Conservation (phyloP, 1,284 basidiomycete species). For the Ceratorhiza oryzae-sativae region DNA sequence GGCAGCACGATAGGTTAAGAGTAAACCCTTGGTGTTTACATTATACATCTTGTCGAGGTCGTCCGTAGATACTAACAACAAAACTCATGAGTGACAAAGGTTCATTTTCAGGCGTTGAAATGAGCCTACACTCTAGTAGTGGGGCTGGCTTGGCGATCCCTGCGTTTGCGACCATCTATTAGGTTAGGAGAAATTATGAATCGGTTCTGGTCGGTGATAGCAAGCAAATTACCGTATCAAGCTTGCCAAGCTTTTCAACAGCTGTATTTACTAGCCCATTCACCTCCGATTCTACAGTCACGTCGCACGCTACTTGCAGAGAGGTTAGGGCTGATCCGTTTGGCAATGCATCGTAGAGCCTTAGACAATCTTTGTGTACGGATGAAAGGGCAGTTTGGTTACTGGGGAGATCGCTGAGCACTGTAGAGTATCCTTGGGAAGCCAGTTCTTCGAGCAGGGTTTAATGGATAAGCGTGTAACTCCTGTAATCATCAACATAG, state of each 20-base stretch:
- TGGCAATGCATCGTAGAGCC: neutral
- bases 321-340: neutral
- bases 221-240: constrained; percentile 20
- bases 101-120: neutral
- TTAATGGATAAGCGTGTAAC: neutral
- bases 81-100: neutral
- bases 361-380: neutral
- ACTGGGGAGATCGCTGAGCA: constrained; percentile 13
- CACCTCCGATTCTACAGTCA: constrained; percentile 21
- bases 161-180: constrained; percentile 33
- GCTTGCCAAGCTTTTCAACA: constrained; percentile 1
- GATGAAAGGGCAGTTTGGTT: neutral
- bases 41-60: constrained; percentile 1
- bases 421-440: constrained; percentile 11
- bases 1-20: constrained; percentile 18
- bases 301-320: constrained; percentile 7
- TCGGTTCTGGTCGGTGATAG: neutral
- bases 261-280: constrained; percentile 15
- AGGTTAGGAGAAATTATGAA: neutral
- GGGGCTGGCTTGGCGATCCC: neutral
- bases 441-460: neutral
- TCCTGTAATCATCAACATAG: too few species aligned
- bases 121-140: constrained; percentile 7
- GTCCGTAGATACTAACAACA: neutral
- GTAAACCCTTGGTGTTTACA: constrained; percentile 12